phyloP scores from a whole-genome alignment of 2,329 filamentous ascomycete genomes.

The Lasiodiplodia gonubiensis region DNA sequence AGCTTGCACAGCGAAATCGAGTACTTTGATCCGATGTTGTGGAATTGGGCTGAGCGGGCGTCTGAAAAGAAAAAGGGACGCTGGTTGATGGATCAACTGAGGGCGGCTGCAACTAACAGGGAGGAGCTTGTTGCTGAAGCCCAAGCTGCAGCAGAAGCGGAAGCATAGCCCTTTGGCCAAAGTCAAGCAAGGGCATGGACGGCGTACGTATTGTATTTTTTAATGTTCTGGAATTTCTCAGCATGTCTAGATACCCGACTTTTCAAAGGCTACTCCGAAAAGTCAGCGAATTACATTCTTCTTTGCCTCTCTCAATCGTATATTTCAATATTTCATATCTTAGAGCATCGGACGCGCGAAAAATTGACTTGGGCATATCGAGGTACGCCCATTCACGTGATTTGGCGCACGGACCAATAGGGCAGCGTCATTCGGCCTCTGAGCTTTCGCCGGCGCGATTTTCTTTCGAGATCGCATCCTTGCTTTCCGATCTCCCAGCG shows the following conservation, averaged over 20 bases:
- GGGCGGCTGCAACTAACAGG: neutral
- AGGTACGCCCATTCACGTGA: neutral
- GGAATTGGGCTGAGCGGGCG: conserved; percentile 19
- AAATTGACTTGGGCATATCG: neutral
- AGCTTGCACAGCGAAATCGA: neutral
- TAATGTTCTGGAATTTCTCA: neutral
- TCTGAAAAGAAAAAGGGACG: neutral
- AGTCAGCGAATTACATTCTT: neutral
- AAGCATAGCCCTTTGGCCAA: neutral
- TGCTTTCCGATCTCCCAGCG: neutral
- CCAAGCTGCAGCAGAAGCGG: neutral
- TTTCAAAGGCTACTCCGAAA: neutral
- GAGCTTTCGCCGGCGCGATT: conserved; percentile 19
- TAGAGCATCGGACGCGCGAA: neutral
- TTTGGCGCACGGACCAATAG: neutral
- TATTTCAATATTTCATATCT: neutral
- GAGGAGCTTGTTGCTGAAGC: neutral
- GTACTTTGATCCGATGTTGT: conserved; percentile 17
- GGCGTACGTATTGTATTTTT: neutral
- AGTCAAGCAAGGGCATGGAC: neutral
- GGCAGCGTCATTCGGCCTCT: conserved; percentile 2
- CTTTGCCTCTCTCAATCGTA: neutral
- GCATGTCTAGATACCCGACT: conserved; percentile 5
- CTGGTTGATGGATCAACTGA: conserved; percentile 20
- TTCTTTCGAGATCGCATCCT: conserved; percentile 2